Evolutionary conservation across 1,284 basidiomycete species (phyloP).

Genomic region (Sporisorium sorghi): DNA sequence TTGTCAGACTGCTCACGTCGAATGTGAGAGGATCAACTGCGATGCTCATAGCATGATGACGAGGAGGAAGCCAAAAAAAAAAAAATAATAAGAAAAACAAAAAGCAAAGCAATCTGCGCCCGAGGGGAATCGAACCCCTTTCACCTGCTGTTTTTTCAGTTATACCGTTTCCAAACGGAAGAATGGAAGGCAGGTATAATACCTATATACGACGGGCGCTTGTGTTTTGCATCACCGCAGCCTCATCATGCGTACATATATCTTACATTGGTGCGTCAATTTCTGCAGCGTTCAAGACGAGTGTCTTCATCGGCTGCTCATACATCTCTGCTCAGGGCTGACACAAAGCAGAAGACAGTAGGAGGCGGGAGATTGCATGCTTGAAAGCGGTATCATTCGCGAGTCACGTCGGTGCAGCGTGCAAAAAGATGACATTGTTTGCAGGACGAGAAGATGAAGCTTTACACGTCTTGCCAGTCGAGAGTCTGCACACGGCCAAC

Average conservation of each 20-base stretch:
- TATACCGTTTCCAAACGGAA: background rate
- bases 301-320: background rate
- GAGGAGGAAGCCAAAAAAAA: background rate
- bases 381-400: no score
- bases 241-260: background rate
- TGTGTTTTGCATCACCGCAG: background rate
- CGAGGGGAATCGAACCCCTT: slow-evolving; percentile 53
- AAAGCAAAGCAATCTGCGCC: slow-evolving; percentile 8
- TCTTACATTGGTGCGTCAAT: background rate
- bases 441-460: background rate
- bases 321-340: background rate
- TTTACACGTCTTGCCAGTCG: slow-evolving; percentile 18
- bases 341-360: no score
- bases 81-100: background rate
- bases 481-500: background rate
- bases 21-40: no score
- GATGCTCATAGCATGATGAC: no score
- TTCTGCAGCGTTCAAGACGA: no score
- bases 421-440: background rate
- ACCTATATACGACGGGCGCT: slow-evolving; percentile 1
- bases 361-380: no score
- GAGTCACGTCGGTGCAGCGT: background rate
- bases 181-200: slow-evolving; percentile 14
- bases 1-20: no score
- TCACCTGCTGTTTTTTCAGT: slow-evolving; percentile 24